These are phyloP conservation scores for Thalia dealbata DNA, from an alignment of 176 grass and related monocot species.

Conservation along the genomic window DNA sequence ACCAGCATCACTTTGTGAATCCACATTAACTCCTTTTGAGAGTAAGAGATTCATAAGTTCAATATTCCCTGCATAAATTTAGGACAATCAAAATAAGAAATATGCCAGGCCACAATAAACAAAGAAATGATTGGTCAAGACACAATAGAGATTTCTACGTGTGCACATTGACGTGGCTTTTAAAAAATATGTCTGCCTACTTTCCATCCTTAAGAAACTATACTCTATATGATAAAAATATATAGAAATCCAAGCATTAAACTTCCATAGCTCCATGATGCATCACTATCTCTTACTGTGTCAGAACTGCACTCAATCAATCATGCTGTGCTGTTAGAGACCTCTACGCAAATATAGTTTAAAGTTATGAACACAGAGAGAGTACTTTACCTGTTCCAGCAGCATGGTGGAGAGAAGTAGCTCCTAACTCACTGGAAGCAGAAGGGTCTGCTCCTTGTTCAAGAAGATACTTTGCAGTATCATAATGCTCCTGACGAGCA, in stretches of 20 bases:
- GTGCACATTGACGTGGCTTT: neutral
- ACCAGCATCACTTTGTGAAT: constrained; percentile 83
- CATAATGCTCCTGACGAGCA: constrained; percentile 46
- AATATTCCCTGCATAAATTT: constrained; percentile 43
- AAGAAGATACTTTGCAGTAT: constrained; percentile 64
- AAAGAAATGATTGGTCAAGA: neutral
- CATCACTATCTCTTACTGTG: too few species aligned
- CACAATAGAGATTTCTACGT: neutral
- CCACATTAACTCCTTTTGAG: constrained; percentile 56
- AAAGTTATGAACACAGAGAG: neutral
- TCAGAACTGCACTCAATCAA: too few species aligned
- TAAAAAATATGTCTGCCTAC: neutral
- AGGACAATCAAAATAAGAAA: neutral
- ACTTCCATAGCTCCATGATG: too few species aligned
- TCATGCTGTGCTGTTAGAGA: too few species aligned
- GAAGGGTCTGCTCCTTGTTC: constrained; percentile 63
- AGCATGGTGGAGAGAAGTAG: constrained; percentile 77
- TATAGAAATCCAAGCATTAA: too few species aligned
- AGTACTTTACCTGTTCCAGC: constrained; percentile 61
- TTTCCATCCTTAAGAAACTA: too few species aligned
- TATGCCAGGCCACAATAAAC: neutral
- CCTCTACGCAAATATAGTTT: neutral
- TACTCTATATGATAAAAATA: too few species aligned
- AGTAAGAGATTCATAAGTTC: constrained; percentile 70
- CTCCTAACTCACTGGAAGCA: constrained; percentile 47